Percentiles rank a stretch among this genome's conserved stretches.
phyloP scores from a whole-genome alignment of 805 yeast species.

The Schwanniomyces yamadae region DNA sequence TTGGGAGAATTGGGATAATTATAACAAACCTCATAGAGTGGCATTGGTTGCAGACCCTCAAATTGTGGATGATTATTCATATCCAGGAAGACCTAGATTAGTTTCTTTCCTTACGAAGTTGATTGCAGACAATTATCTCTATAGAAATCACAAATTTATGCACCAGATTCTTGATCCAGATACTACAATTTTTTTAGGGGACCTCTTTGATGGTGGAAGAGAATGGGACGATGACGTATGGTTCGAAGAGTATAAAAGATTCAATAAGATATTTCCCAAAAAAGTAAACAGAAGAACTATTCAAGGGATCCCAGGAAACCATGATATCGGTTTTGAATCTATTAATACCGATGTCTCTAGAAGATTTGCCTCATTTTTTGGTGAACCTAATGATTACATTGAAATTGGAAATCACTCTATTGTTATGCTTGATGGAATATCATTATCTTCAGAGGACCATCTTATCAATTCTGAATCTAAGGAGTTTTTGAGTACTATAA shows the following conservation, averaged over 20 bases:
- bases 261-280: conserved; percentile 62
- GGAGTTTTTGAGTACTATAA: conserved; percentile 46
- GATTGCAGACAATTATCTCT: conserved; percentile 76
- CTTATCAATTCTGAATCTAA: conserved; percentile 50
- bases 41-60: conserved; percentile 89
- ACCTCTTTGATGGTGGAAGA: conserved; percentile 92
- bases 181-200: conserved; percentile 79
- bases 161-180: conserved; percentile 68
- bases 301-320: conserved; percentile 77
- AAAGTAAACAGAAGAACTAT: conserved; percentile 41
- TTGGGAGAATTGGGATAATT: conserved; percentile 61
- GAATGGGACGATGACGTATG: conserved; percentile 70
- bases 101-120: conserved; percentile 55
- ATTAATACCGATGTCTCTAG: conserved; percentile 54
- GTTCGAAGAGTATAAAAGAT: conserved; percentile 70
- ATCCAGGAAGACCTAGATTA: conserved; percentile 62
- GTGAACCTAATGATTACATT: conserved; percentile 57
- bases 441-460: conserved; percentile 59
- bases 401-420: conserved; percentile 69
- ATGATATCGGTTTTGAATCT: conserved; percentile 92
- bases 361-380: conserved; percentile 73
- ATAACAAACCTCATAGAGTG: conserved; percentile 45
- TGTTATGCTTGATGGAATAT: conserved; percentile 78
- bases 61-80: conserved; percentile 82
- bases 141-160: conserved; percentile 65